phyloP scores from a whole-genome alignment of 1,284 basidiomycete genomes.

The Malassezia psittaci region DNA sequence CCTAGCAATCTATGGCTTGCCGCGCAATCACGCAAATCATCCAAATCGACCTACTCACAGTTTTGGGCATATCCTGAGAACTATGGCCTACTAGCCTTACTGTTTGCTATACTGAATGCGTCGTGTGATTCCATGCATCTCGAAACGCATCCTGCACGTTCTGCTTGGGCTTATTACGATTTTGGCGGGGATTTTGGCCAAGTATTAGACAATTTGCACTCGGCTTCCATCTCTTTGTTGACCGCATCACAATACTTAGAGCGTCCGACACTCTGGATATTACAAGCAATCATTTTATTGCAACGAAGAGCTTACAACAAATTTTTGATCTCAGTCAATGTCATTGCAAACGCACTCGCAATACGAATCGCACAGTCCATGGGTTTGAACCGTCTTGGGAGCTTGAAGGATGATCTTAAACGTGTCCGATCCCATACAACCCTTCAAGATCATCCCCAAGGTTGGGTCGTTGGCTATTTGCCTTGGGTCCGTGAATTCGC shows the following conservation, averaged over 20 bases:
- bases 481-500: background rate
- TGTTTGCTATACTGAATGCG: background rate
- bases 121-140: too few relatives aligned
- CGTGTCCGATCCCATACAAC: background rate
- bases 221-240: background rate
- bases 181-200: too few relatives aligned
- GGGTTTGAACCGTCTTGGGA: conserved; percentile 2
- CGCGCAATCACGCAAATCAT: background rate
- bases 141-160: too few relatives aligned
- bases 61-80: background rate
- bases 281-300: background rate
- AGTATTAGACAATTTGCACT: background rate
- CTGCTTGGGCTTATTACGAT: too few relatives aligned
- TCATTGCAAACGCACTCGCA: background rate
- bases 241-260: background rate
- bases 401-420: background rate
- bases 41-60: background rate
- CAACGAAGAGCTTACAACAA: background rate
- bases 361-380: conserved; percentile 3
- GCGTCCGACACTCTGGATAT: background rate
- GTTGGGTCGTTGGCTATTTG: background rate
- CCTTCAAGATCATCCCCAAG: background rate
- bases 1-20: background rate
- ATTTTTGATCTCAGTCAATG: background rate
- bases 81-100: background rate